Base-by-base conservation (phyloP, 208 protist genomes). In the Crithidia expoeki region DNA sequence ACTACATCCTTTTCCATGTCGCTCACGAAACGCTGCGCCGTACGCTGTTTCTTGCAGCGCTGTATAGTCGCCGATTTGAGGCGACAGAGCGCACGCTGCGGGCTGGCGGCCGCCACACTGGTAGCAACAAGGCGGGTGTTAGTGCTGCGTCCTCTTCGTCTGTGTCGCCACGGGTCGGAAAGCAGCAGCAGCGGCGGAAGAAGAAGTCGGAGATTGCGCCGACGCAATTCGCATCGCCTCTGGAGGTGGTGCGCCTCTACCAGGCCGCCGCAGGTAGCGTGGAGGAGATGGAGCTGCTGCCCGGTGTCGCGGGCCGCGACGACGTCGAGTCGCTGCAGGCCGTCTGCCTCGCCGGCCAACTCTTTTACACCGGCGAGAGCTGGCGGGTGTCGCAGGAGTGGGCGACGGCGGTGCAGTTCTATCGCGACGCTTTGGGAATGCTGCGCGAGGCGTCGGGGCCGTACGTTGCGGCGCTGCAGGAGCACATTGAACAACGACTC, bases 231-330 rank as follows among this genome's bases (percentile, higher is more conserved):
- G 91, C 85, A 23, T 93, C 88, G 0, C 88, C 90, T 19, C 72
- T 93, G n/a, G 88, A 96, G 73, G 83, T 96, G 44, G 86, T 90
- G 46, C 91, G 88, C 0, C 80, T 96, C 16, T 96, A 90, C 72
- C 81, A 90, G 70, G 80, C 88, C 2, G 91, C 79, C 17, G 56
- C 82, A 12, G 83, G 87, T 23, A 82, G 80, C 25, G 72, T 94
- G 21, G 86, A 77, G 19, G 78, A 92, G 68, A 89, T 96, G 84
- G 82, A 93, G 74, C 74, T 94, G 61, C 75, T 96, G 42, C 91
- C 91, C 1, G 91, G 91, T 17, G 91, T 93, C 30, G 30, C 72
- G 2, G 88, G 84, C 5, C 81, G 83, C 27, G 66, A 59, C 6
- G 91, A 93, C 51, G 76, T 89, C 30, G 83, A 86, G 62, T 40